Evolutionary conservation across 352 stramenopile genomes (phyloP).

Genomic region (Globisporangium paddicum): DNA sequence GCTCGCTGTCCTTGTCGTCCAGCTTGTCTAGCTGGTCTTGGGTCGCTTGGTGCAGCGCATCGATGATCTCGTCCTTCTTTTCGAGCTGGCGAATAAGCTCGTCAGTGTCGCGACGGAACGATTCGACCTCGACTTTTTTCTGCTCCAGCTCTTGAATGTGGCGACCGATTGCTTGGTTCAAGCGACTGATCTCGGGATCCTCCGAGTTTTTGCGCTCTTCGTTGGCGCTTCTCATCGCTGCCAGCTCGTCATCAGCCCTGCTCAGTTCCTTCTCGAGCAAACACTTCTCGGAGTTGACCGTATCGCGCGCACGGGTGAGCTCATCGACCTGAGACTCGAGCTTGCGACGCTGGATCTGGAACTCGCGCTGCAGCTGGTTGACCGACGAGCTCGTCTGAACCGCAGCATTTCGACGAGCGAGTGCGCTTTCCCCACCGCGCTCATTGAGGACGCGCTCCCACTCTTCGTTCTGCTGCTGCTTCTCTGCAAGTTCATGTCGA

Average conservation of each 20-base stretch:
- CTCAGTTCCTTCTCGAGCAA: slow-evolving; percentile 12
- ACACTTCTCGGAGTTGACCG: slow-evolving; percentile 2
- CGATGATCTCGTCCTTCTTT: slow-evolving; percentile 11
- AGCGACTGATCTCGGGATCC: background rate
- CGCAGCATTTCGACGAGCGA: slow-evolving; percentile 28
- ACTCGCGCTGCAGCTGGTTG: slow-evolving; percentile 27
- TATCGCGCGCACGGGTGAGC: background rate
- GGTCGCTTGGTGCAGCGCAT: slow-evolving; percentile 7
- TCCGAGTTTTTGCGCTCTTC: slow-evolving; percentile 7
- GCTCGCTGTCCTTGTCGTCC: slow-evolving; percentile 25
- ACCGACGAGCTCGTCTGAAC: slow-evolving; percentile 28
- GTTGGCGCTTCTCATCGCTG: background rate
- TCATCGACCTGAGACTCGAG: slow-evolving; percentile 16
- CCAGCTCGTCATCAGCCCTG: slow-evolving; percentile 3
- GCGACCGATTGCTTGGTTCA: background rate
- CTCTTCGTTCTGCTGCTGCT: slow-evolving; percentile 17
- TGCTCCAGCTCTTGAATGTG: background rate
- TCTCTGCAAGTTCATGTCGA: slow-evolving; percentile 18
- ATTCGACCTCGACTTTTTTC: background rate
- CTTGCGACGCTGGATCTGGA: slow-evolving; percentile 3
- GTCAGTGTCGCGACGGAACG: slow-evolving; percentile 8
- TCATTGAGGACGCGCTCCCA: slow-evolving; percentile 34
- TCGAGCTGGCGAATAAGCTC: slow-evolving; percentile 6
- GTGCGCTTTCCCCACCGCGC: slow-evolving; percentile 41
- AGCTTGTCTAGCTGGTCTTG: slow-evolving; percentile 22